Percentiles rank a stretch among this genome's conserved stretches.
These are phyloP conservation scores for Pythium rishiriense DNA, from an alignment of 352 stramenopile species.

Conservation along the genomic window DNA sequence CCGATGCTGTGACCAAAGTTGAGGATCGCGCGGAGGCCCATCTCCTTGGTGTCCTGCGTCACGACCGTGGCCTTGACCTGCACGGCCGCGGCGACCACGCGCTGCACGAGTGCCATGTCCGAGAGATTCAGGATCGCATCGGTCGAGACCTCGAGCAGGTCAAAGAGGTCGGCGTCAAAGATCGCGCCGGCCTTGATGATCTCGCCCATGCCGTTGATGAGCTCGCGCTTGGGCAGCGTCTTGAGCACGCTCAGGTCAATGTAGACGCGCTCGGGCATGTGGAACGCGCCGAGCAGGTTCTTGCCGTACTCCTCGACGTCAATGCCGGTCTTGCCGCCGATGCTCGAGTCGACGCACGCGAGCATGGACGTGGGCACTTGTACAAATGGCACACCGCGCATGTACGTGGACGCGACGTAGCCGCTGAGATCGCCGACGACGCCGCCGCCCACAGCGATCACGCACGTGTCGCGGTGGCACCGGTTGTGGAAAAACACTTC, in stretches of 20 bases:
- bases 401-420: slow-evolving; percentile 97
- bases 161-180: slow-evolving; percentile 93
- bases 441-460: slow-evolving; percentile 93
- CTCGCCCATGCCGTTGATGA: slow-evolving; percentile 94
- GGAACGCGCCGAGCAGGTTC: slow-evolving; percentile 98
- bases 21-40: slow-evolving; percentile 94
- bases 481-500: slow-evolving; percentile 78
- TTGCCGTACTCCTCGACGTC: slow-evolving; percentile 94
- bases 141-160: slow-evolving; percentile 91
- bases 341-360: slow-evolving; percentile 98
- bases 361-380: slow-evolving; percentile 97
- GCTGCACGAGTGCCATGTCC: slow-evolving; percentile 71
- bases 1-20: slow-evolving; percentile 99
- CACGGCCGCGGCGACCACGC: slow-evolving; percentile 59
- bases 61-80: slow-evolving; percentile 97
- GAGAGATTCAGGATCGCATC: slow-evolving; percentile 69
- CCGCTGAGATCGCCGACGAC: slow-evolving; percentile 98
- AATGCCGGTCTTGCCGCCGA: slow-evolving; percentile 98
- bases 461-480: slow-evolving; percentile 80
- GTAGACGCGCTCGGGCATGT: slow-evolving; percentile 97
- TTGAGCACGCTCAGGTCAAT: slow-evolving; percentile 93
- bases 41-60: slow-evolving; percentile 95
- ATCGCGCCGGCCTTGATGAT: slow-evolving; percentile 99
- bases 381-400: slow-evolving; percentile 88
- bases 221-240: slow-evolving; percentile 96